Evolutionary conservation across 2,329 filamentous ascomycete genomes (phyloP).

Genomic region (Colletotrichum higginsianum): DNA sequence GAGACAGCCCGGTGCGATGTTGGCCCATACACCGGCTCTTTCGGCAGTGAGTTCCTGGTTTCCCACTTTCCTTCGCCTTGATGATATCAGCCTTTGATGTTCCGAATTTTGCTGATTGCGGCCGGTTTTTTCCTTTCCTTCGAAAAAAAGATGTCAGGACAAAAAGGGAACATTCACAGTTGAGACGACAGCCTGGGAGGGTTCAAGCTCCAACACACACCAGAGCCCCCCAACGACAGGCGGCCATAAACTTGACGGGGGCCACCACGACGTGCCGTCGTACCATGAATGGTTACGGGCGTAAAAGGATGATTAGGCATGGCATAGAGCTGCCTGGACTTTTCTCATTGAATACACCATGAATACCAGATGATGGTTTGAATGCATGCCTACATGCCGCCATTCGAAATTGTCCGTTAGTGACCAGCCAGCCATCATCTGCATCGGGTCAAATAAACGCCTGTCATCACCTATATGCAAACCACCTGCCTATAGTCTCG

Average conservation of each 20-base stretch:
- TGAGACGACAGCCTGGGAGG: slow-evolving; percentile 77
- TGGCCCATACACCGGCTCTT: slow-evolving; percentile 73
- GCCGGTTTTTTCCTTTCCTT: slow-evolving; percentile 22
- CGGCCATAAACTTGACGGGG: neutral
- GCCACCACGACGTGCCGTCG: neutral
- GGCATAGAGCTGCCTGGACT: neutral
- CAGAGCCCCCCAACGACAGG: neutral
- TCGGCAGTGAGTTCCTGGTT: slow-evolving; percentile 64
- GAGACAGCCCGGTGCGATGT: slow-evolving; percentile 66
- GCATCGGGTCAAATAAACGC: no score
- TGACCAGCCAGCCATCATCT: neutral
- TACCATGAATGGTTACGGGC: slow-evolving; percentile 35
- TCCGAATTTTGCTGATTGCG: neutral
- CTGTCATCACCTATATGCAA: neutral
- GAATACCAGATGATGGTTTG: neutral
- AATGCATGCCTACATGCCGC: neutral
- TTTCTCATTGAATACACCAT: neutral
- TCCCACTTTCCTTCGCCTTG: neutral
- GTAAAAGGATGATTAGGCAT: slow-evolving; percentile 29
- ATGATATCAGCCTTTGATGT: neutral
- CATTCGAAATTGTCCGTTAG: no score
- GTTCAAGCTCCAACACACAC: slow-evolving; percentile 20
- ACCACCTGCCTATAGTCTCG: no score
- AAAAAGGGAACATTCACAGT: slow-evolving; percentile 71
- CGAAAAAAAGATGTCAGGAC: slow-evolving; percentile 67